Percentiles rank a stretch among this genome's conserved stretches.
These are phyloP conservation scores for Arthrobotrys sinensis DNA, from an alignment of 2,329 filamentous ascomycete species.

Conservation along the genomic window DNA sequence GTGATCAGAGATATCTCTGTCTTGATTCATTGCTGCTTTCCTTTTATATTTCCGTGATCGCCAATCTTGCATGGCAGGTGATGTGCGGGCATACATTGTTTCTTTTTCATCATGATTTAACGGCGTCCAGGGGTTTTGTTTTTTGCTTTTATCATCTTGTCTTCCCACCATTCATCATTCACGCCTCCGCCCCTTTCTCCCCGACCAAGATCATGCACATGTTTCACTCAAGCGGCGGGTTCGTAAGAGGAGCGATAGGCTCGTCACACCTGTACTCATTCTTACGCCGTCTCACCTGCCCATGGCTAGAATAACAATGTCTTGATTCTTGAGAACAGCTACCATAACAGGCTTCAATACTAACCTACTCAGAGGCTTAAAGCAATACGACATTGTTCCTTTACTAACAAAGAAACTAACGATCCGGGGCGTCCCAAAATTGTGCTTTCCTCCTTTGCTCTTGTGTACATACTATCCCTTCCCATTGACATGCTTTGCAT, in stretches of 20 bases:
- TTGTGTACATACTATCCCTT: slow-evolving; percentile 58
- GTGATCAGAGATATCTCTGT: slow-evolving; percentile 26
- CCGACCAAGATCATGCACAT: slow-evolving; percentile 13
- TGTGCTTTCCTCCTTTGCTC: slow-evolving; percentile 29
- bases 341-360: slow-evolving; percentile 6
- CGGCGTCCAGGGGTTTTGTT: slow-evolving; percentile 52
- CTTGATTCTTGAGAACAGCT: slow-evolving; percentile 44
- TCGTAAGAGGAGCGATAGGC: slow-evolving; percentile 47
- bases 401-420: slow-evolving; percentile 49
- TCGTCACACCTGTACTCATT: slow-evolving; percentile 49
- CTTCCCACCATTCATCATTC: slow-evolving; percentile 26
- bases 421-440: slow-evolving; percentile 52
- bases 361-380: slow-evolving; percentile 17
- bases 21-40: slow-evolving; percentile 35
- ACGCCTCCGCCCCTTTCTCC: slow-evolving; percentile 8
- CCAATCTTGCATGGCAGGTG: slow-evolving; percentile 56
- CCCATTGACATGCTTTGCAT: slow-evolving; percentile 39
- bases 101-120: slow-evolving; percentile 58
- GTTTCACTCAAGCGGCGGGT: slow-evolving; percentile 28
- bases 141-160: slow-evolving; percentile 41
- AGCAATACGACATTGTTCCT: slow-evolving; percentile 28
- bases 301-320: slow-evolving; percentile 50
- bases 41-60: slow-evolving; percentile 46
- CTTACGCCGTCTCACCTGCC: slow-evolving; percentile 27
- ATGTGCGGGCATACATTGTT: slow-evolving; percentile 51